Conservation (phyloP, 2,329 filamentous ascomycete species). For the Colletotrichum theobromicola region DNA sequence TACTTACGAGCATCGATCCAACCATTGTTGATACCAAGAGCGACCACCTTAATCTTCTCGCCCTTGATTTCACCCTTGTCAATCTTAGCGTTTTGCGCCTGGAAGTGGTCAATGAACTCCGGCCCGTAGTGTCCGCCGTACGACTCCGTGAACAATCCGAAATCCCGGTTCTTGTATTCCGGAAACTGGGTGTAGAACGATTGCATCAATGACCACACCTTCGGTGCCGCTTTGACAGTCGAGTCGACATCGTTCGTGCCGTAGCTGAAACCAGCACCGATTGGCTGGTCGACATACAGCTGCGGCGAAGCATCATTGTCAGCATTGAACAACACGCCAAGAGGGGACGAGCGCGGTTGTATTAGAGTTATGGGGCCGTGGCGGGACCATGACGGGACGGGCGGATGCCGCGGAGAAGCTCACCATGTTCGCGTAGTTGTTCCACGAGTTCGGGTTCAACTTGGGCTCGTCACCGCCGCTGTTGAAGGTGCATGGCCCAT, state of each 20-base stretch:
- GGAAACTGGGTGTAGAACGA: constrained; percentile 69
- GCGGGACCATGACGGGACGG: background rate
- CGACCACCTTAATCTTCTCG: constrained; percentile 52
- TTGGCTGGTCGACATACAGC: constrained; percentile 25
- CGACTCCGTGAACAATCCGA: constrained; percentile 58
- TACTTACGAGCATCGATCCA: constrained; percentile 49
- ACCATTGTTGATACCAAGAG: constrained; percentile 63
- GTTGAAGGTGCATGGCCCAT: constrained; percentile 49
- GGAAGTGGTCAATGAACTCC: constrained; percentile 59
- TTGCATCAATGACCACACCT: constrained; percentile 63
- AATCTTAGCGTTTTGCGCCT: constrained; percentile 61
- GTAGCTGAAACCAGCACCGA: constrained; percentile 36
- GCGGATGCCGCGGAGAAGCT: background rate
- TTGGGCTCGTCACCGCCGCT: constrained; percentile 36
- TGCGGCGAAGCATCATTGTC: background rate
- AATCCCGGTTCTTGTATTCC: constrained; percentile 62
- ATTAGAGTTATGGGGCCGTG: background rate
- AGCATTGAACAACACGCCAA: constrained; percentile 26
- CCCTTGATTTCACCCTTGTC: constrained; percentile 41
- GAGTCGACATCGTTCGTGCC: constrained; percentile 36
- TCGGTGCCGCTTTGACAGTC: constrained; percentile 50
- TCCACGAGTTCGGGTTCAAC: constrained; percentile 49
- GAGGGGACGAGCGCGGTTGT: constrained; percentile 29
- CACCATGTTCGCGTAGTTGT: constrained; percentile 46
- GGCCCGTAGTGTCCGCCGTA: constrained; percentile 67